phyloP scores from a whole-genome alignment of 345 rosid species.

The Brassica napus region Da-Ae NC_063435.1:21703501-21704000 shows the following conservation, averaged over 20 bases:
- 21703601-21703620: not conserved
- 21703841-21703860: not conserved
- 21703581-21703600: constrained; percentile 17
- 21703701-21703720: constrained; percentile 55
- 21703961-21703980: not conserved
- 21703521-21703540: constrained; percentile 77
- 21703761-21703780: not conserved
- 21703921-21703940: too few relatives aligned
- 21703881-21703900: not conserved
- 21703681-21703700: constrained; percentile 80
- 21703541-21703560: constrained; percentile 61
- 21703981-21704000: not conserved
- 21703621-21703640: not conserved
- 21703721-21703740: constrained; percentile 14
- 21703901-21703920: not conserved
- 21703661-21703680: constrained; percentile 74
- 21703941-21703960: not conserved
- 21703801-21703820: not conserved
- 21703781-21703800: not conserved
- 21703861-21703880: not conserved
- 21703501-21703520: constrained; percentile 89
- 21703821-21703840: not conserved
- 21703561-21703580: constrained; percentile 78
- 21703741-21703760: not conserved
- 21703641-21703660: constrained; percentile 41